Evolutionary conservation across 2,329 filamentous ascomycete genomes (phyloP).

Genomic region (Colletotrichum sp.): DNA sequence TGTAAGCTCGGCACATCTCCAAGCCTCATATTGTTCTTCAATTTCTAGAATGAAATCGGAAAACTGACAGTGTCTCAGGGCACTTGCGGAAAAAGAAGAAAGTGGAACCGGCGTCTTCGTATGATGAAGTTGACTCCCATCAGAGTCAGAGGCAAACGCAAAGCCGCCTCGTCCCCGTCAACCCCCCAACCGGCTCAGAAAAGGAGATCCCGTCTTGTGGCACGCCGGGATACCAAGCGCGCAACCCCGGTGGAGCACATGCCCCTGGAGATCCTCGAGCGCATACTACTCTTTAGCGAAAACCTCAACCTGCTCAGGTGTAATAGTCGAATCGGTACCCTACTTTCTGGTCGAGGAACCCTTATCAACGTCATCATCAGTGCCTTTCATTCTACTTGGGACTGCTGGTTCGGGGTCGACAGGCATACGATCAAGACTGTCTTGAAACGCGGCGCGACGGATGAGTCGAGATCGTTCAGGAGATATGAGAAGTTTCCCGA

Average conservation of each 20-base stretch:
- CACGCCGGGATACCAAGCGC: not conserved
- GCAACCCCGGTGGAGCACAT: constrained; percentile 36
- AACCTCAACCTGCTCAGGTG: constrained; percentile 51
- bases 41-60: not conserved
- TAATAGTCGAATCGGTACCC: constrained; percentile 38
- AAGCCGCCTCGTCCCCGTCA: not conserved
- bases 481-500: constrained; percentile 4
- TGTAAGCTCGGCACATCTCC: not conserved
- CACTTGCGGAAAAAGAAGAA: not conserved
- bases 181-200: not conserved
- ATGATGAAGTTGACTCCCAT: constrained; percentile 55
- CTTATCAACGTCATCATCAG: constrained; percentile 40
- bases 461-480: not conserved
- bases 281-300: constrained; percentile 53
- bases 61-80: not conserved
- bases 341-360: constrained; percentile 49
- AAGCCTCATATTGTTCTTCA: not conserved
- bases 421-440: not conserved
- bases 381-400: constrained; percentile 43
- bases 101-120: not conserved
- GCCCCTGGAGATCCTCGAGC: constrained; percentile 59
- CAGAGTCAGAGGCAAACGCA: constrained; percentile 51
- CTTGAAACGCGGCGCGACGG: not conserved
- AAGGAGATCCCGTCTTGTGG: not conserved
- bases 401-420: constrained; percentile 37